Conservation (phyloP, 2,329 filamentous ascomycete species). For the Xylaria sp. region DNA sequence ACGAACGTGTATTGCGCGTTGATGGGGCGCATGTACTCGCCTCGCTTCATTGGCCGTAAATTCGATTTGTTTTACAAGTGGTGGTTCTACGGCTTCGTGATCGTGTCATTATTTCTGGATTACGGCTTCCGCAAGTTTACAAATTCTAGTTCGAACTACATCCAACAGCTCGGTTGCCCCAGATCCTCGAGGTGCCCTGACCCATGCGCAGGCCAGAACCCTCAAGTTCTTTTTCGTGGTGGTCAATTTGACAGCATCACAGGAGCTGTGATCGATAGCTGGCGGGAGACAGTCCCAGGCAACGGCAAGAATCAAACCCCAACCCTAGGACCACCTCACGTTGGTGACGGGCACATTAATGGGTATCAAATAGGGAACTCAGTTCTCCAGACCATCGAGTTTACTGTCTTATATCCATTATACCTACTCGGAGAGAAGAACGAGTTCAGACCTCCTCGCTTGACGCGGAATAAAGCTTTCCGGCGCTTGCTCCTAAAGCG, state of each 20-base stretch:
- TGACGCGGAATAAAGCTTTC: background rate
- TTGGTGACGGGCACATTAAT: background rate
- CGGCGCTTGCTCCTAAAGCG: background rate
- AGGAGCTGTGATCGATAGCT: background rate
- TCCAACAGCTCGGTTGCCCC: background rate
- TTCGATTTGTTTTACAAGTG: conserved; percentile 1
- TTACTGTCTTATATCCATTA: background rate
- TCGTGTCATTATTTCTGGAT: background rate
- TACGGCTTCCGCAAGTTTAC: background rate
- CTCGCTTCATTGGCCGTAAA: conserved; percentile 6
- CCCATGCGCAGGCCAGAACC: background rate
- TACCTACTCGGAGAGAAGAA: background rate
- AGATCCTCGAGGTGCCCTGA: background rate
- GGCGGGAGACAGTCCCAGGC: background rate
- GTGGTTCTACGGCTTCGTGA: background rate
- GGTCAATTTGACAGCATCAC: background rate
- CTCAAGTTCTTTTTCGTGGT: background rate
- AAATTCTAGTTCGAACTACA: background rate
- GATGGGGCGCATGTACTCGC: background rate
- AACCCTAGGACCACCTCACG: background rate
- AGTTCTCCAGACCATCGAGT: background rate
- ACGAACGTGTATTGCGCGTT: background rate
- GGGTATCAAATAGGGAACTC: background rate
- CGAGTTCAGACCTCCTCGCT: background rate
- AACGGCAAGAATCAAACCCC: background rate